Evolutionary conservation across 208 protist species (phyloP), one percentile per base, ranked within the genome.

Genomic region (Crithidia brevicula): DNA sequence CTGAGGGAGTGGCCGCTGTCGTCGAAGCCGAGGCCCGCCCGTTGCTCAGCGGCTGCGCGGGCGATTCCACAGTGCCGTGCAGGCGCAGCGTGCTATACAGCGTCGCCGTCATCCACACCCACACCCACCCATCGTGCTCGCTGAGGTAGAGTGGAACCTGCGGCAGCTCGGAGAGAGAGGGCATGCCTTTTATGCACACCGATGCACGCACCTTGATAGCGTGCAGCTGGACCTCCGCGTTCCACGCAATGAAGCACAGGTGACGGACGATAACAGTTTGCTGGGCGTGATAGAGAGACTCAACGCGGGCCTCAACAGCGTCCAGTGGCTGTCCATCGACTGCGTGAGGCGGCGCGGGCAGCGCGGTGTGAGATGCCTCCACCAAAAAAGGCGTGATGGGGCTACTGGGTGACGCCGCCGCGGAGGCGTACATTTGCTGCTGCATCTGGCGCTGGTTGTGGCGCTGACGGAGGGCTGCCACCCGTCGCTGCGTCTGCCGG

Each of bases 211-310:
- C 54, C 22, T 50, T 74, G 16, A 88, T 46, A 11, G 58, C 33
- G 49, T 72, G 77, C 25, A 82, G 36, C 65, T 88, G 82, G 42
- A 74, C 43, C 33, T 77, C 77, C 1, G 82, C 77, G 57, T 76
- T 79, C 57, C 72, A 81, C 16, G 64, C 56, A 7, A 83, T 68
- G 43, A 83, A 69, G 15, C 63, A 53, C 16, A 79, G 43, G 58
- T 81, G 60, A 15, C 57, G 38, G 1, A 61, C 49, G 33, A 77
- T n/a, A 6, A 60, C 22, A 16, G 50, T 23, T 33, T 61, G 64
- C 42, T 70, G 64, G 0, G 64, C 52, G 11, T 53, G n/a, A 34
- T 61, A 61, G 46, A 64, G 66, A 1, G 20, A 25, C 16, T 54
- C 47, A 9, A 72, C 22, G n/a, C 64, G 64, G 8, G 7, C 8